Evolutionary conservation across 495 filamentous ascomycete species (phyloP), one percentile per base, ranked within the genome.

Genomic region (Talaromyces liani): DNA sequence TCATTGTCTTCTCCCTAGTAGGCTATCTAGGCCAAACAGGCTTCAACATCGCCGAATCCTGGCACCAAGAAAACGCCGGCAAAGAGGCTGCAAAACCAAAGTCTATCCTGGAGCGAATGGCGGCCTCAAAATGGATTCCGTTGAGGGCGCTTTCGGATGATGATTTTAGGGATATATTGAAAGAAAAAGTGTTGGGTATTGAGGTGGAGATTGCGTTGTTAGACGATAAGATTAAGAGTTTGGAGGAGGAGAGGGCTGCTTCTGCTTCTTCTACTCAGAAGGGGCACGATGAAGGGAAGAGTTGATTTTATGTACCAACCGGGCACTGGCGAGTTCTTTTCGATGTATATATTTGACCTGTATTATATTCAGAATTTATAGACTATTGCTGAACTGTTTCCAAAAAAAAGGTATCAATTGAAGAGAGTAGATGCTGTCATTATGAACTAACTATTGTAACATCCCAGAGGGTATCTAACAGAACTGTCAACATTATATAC

Each of bases 191-290:
- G 22, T 73, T 98, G 6, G 81, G 83, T 55, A 75, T 97, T 12
- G 87, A 97, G 65, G 91, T 87, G 9, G 91, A 97, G 63, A 90
- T 97, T 66, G 88, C 93, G 0, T 67, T 97, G 34, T 73, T 96
- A 10, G 91, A 97, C 67, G 93, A 97, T 45, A 87, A 84, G 63
- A 92, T 98, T 62, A 85, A 83, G 27, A 69, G 73, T 34, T 69
- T 80, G 2, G 68, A 78, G 62, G 39, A 49, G 16, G 60, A 62
- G 60, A 41, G 60, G 9, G 60, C 56, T 36, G 56, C 56, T 31
- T 31, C 29, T 31, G 29, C 5, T 36, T 9, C 56, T 36, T 20
- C 56, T 24, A 7, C 0, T 56, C 53, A 36, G 20, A 36, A 31
- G 14, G n/a, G 9, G 3, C 2, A 58, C 8, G 31, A 58, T 36